phyloP scores from a whole-genome alignment of 306 rosid genomes.

The Phaseolus lunatus region DNA sequence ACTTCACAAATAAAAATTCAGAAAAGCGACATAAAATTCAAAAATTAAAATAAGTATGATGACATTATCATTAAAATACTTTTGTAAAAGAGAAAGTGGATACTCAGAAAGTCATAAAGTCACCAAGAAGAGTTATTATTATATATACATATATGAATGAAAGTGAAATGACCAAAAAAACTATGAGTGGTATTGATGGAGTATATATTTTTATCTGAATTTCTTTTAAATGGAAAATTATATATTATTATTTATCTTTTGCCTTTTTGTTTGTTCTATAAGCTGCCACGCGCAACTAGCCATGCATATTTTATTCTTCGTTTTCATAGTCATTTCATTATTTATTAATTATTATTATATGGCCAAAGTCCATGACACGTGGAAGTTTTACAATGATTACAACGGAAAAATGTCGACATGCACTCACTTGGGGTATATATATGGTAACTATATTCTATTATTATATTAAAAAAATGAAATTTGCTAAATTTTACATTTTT shows the following conservation, averaged over 20 bases:
- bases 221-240: no score
- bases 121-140: not conserved
- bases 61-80: conserved; percentile 1
- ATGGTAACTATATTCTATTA: not conserved
- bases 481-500: not conserved
- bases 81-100: not conserved
- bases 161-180: not conserved
- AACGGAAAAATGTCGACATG: not conserved
- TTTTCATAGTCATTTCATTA: conserved; percentile 1
- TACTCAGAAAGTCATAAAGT: conserved; percentile 13
- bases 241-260: no score
- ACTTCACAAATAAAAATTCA: not conserved
- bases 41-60: not conserved
- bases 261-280: conserved; percentile 9
- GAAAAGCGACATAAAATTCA: not conserved
- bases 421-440: not conserved
- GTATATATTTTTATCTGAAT: no score
- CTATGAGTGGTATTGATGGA: no score
- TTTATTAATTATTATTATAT: conserved; percentile 4
- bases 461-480: not conserved
- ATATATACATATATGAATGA: not conserved
- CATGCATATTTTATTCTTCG: not conserved
- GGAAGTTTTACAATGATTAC: not conserved
- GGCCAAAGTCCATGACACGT: conserved; percentile 35
- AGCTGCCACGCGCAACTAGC: conserved; percentile 11